Evolutionary conservation across 139 green algal species (phyloP), one percentile per base, ranked within the genome.

Genomic region (Axilococcus clingmanii): DNA sequence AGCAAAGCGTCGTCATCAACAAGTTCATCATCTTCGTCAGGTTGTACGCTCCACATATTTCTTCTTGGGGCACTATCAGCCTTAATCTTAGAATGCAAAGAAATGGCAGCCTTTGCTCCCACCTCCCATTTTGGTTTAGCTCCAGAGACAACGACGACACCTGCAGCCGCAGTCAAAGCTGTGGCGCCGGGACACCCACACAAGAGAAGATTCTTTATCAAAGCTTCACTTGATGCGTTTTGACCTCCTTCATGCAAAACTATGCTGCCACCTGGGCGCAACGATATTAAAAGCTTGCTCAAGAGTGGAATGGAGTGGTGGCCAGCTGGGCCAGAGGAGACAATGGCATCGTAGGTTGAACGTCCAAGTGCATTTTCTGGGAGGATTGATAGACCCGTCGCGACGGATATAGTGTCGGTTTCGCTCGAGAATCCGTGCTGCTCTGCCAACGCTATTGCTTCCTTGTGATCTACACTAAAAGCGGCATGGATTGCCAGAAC

Each of bases 1-100:
- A 98, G 77, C 53, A 98, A 75, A 45, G 80, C 68, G 7, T 93
- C 85, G 14, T 98, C 91, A 52, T 97, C 91, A 22, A 96, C 34
- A 12, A 97, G 57, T 50, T 94, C 89, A 16, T 92, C 88, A 19
- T 79, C 72, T 20, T 86, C 75, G n/a, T 72, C 74, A 2, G 63
- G 66, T 0, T 52, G 60, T 35, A 72, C 43, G 16, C 36, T 71
- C 63, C 65, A 70, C 4, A 40, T n/a, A n/a, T n/a, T n/a, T n/a
- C n/a, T n/a, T n/a, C n/a, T 46, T 31, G 65, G 52, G 20, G 15
- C 20, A 15, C 25, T 24, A 11, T 14, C 36, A 65, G 31, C 24
- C n/a, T 7, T 28, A 27, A 27, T 6, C 17, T 55, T 55, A 7
- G 45, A 16, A 68, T 79, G 79, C 9, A 78, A 52, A 3, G 50